Evolutionary conservation across 2,329 filamentous ascomycete genomes (phyloP).

Genomic region (Keithomyces neogunnii): DNA sequence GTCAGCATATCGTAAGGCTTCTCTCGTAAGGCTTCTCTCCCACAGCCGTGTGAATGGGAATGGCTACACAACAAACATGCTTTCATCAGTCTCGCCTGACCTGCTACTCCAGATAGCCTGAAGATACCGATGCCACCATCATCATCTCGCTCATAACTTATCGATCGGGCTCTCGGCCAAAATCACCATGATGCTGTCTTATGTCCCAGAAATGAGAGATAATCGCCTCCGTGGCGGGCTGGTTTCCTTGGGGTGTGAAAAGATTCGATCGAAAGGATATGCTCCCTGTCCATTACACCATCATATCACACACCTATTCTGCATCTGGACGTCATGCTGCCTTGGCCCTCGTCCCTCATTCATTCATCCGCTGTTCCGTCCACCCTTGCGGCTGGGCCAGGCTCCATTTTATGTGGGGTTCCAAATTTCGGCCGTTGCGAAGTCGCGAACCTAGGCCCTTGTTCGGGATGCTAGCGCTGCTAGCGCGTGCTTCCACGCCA

Average conservation of each 20-base stretch:
- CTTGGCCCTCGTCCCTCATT: slow-evolving; percentile 3
- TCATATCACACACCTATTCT: background rate
- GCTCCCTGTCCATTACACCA: background rate
- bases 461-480: background rate
- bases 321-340: slow-evolving; percentile 8
- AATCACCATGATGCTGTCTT: too few relatives aligned
- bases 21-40: background rate
- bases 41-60: too few relatives aligned
- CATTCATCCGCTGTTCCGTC: slow-evolving; percentile 1
- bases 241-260: background rate
- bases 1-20: background rate
- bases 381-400: slow-evolving; percentile 1
- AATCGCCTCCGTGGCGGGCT: too few relatives aligned
- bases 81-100: too few relatives aligned
- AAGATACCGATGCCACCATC: too few relatives aligned
- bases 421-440: slow-evolving; percentile 9
- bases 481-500: slow-evolving; percentile 4
- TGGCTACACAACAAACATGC: too few relatives aligned
- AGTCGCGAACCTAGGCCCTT: background rate
- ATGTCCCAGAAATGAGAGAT: too few relatives aligned
- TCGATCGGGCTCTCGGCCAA: too few relatives aligned
- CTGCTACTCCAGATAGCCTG: too few relatives aligned
- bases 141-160: too few relatives aligned
- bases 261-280: background rate
- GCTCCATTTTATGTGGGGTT: slow-evolving; percentile 3